phyloP scores from a whole-genome alignment of 1,139 yeast genomes.

The Pichiaceae sp. region DNA sequence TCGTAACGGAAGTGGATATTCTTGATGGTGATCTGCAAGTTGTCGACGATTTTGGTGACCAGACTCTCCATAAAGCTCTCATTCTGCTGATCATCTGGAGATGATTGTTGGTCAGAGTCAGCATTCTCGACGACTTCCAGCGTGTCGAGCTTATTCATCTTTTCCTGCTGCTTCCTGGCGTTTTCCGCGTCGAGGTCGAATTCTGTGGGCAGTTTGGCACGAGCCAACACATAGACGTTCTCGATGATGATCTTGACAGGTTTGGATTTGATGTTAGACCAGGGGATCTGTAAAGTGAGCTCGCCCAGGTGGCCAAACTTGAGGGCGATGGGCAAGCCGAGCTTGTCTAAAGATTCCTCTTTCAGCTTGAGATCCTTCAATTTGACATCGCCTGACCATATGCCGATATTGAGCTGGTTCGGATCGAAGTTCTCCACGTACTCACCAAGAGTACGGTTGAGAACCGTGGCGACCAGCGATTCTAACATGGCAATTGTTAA shows the following conservation, averaged over 20 bases:
- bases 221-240: constrained; percentile 76
- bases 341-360: constrained; percentile 75
- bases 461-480: constrained; percentile 45
- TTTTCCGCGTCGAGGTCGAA: constrained; percentile 62
- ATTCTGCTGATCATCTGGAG: constrained; percentile 41
- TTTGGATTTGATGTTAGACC: constrained; percentile 89
- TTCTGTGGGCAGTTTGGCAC: constrained; percentile 52
- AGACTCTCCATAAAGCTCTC: constrained; percentile 84
- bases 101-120: constrained; percentile 21
- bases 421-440: constrained; percentile 95
- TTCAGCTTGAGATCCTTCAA: constrained; percentile 68
- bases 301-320: constrained; percentile 87
- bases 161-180: constrained; percentile 55
- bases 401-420: constrained; percentile 87
- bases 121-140: constrained; percentile 52
- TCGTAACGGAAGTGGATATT: constrained; percentile 91
- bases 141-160: constrained; percentile 58
- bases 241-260: constrained; percentile 90
- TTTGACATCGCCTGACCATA: constrained; percentile 97
- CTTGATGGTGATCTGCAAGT: constrained; percentile 84
- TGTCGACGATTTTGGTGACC: constrained; percentile 84
- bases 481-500: constrained; percentile 35
- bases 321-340: constrained; percentile 83
- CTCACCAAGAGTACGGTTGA: constrained; percentile 50
- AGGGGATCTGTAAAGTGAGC: constrained; percentile 85